Base-by-base conservation (phyloP, 1,284 basidiomycete genomes). In the Boletus albobrunnescens region DNA sequence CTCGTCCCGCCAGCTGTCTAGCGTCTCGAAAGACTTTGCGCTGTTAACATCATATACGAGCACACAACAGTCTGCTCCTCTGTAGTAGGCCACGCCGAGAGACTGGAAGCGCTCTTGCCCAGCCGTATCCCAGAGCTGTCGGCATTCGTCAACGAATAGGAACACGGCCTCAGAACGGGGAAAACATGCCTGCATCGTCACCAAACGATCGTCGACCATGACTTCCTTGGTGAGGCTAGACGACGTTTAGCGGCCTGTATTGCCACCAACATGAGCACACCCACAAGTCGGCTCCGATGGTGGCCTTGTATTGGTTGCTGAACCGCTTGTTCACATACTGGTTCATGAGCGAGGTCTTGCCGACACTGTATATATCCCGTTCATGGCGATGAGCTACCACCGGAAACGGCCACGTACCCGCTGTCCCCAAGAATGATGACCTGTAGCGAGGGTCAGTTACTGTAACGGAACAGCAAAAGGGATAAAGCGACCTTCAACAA, bases 241-340 rank as follows among this genome's bases (percentile, higher is more conserved):
- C 17, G 26, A 23, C 20, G 52, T 53, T 60, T 38, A 55, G 53
- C 41, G 46, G 49, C 50, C 45, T 42, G 49, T 6, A 46, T 47
- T 47, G 39, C 36, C 39, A 54, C 49, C 28, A 49, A 23, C 41
- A 39, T 36, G 46, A 42, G 47, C 33, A 35, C 53, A 77, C 87
- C 57, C 70, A 90, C 88, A 91, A 91, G 75, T 91, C 89, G 52
- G 86, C 84, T 57, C 91, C 91, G 66, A 95, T 94, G 53, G 93
- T 96, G 11, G 94, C 94, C 76, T 99, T 99, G 82, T 99, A 99
- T 71, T 98, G 95, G 70, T 95, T 97, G 64, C 91, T 95, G 74
- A 99, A 99, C 56, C 96, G 88, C 74, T 98, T 99, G 84, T 99
- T 99, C 62, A 99, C 96, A 77, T 98, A 99, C 77, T 99, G 96